These are phyloP conservation scores for Neonectria sp. DNA, from an alignment of 2,329 filamentous ascomycete species.

Conservation along the genomic window DNA sequence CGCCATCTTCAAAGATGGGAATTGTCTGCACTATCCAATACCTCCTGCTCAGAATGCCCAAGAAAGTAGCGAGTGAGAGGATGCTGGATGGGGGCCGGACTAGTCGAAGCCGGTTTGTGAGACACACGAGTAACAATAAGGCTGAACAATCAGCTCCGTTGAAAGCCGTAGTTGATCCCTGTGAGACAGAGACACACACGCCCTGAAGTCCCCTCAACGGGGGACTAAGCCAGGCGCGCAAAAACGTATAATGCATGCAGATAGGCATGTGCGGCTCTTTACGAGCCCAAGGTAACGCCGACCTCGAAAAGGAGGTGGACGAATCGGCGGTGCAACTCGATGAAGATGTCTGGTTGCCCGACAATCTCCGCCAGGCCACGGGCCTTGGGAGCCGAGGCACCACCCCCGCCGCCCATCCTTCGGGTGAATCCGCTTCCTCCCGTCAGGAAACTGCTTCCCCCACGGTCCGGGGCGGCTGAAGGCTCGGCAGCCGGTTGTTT, in stretches of 20 bases:
- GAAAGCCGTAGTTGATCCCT: slow-evolving; percentile 10
- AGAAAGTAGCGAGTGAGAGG: not conserved
- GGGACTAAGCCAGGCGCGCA: slow-evolving; percentile 23
- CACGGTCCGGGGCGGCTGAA: slow-evolving; percentile 54
- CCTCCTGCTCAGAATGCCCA: not conserved
- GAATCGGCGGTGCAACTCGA: slow-evolving; percentile 76
- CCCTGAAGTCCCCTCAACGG: slow-evolving; percentile 18
- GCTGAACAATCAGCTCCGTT: not conserved
- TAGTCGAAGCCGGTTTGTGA: not conserved
- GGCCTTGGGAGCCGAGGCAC: slow-evolving; percentile 69
- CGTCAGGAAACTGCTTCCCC: slow-evolving; percentile 70
- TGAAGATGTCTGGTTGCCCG: slow-evolving; percentile 77
- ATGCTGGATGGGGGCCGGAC: not conserved
- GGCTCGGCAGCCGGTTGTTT: slow-evolving; percentile 49
- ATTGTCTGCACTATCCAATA: not conserved
- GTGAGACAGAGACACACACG: slow-evolving; percentile 14
- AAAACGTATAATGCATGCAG: slow-evolving; percentile 48
- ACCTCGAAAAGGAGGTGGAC: slow-evolving; percentile 74
- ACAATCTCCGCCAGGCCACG: slow-evolving; percentile 77
- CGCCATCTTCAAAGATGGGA: not conserved
- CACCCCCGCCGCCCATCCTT: slow-evolving; percentile 70
- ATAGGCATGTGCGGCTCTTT: slow-evolving; percentile 44
- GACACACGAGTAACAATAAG: not conserved
- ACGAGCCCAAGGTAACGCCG: slow-evolving; percentile 68
- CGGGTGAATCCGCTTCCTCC: slow-evolving; percentile 71